Percentiles rank a stretch among this genome's conserved stretches.
Conservation (phyloP, 306 rosid genomes). For the Trifolium pratense region DNA sequence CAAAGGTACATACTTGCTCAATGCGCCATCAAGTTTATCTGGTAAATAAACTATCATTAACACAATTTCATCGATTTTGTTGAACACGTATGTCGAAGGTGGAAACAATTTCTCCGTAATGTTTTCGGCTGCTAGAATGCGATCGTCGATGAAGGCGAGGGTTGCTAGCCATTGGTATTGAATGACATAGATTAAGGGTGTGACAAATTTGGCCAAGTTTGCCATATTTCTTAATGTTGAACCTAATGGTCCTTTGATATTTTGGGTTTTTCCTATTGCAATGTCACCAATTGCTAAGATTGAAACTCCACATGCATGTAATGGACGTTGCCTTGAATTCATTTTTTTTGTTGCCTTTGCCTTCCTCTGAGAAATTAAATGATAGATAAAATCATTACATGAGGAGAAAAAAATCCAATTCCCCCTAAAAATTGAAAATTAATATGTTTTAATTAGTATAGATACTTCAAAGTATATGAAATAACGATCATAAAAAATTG, state of each 20-base stretch:
- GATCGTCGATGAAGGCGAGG: slow-evolving; percentile 63
- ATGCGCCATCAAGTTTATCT: slow-evolving; percentile 49
- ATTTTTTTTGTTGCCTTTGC: slow-evolving; percentile 37
- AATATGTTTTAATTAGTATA: neutral
- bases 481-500: neutral
- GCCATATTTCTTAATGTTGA: slow-evolving; percentile 45
- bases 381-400: neutral
- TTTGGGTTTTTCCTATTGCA: slow-evolving; percentile 48
- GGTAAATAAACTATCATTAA: slow-evolving; percentile 49
- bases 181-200: slow-evolving; percentile 50
- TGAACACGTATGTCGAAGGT: slow-evolving; percentile 49
- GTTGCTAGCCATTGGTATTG: slow-evolving; percentile 52
- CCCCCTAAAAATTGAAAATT: neutral
- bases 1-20: slow-evolving; percentile 43
- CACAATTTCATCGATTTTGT: slow-evolving; percentile 62
- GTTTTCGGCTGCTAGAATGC: slow-evolving; percentile 48
- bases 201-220: slow-evolving; percentile 37
- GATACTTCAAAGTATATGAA: neutral
- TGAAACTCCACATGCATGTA: slow-evolving; percentile 67
- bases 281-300: slow-evolving; percentile 49
- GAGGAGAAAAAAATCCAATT: neutral
- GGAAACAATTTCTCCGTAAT: slow-evolving; percentile 60
- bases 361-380: slow-evolving; percentile 42
- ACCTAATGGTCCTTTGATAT: slow-evolving; percentile 61
- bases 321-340: slow-evolving; percentile 60